Percentiles rank a stretch among this genome's conserved stretches.
Evolutionary conservation across 148 eudicot genomes (phyloP).

Genomic region (Cornus kousa): DNA sequence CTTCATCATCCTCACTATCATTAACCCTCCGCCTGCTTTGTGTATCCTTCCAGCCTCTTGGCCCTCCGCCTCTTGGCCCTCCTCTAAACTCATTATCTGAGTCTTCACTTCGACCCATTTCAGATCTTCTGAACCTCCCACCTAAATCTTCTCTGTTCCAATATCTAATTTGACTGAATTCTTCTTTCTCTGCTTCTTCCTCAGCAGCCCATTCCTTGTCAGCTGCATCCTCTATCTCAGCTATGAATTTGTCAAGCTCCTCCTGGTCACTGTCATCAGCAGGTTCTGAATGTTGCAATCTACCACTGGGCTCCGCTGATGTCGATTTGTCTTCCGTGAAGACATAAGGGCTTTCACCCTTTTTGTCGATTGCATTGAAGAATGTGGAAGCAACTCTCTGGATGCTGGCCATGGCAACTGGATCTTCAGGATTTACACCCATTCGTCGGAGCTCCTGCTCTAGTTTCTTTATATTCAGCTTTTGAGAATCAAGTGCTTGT

Average conservation of each 20-base stretch:
- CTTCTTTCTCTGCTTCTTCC: constrained; percentile 88
- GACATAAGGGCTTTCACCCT: constrained; percentile 92
- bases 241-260: constrained; percentile 91
- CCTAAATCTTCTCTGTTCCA: constrained; percentile 57
- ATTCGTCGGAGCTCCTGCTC: constrained; percentile 87
- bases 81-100: constrained; percentile 41
- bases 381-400: constrained; percentile 94
- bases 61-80: constrained; percentile 27
- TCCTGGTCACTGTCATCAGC: constrained; percentile 90
- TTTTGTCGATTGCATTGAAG: constrained; percentile 88
- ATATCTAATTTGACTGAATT: constrained; percentile 54
- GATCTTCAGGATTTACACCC: constrained; percentile 97
- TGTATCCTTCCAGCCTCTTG: constrained; percentile 28
- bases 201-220: constrained; percentile 86
- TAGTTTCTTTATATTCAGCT: constrained; percentile 81
- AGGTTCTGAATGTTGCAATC: constrained; percentile 29
- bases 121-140: constrained; percentile 56
- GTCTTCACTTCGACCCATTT: constrained; percentile 28
- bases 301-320: constrained; percentile 17
- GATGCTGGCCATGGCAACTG: constrained; percentile 93
- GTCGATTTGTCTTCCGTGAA: constrained; percentile 54
- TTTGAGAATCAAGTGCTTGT: constrained; percentile 98
- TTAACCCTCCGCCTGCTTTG: constrained; percentile 22
- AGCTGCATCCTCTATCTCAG: constrained; percentile 95
- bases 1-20: constrained; percentile 51